Evolutionary conservation across 129 eudicot genomes (phyloP).

Genomic region (Flaveria sonorensis): DNA sequence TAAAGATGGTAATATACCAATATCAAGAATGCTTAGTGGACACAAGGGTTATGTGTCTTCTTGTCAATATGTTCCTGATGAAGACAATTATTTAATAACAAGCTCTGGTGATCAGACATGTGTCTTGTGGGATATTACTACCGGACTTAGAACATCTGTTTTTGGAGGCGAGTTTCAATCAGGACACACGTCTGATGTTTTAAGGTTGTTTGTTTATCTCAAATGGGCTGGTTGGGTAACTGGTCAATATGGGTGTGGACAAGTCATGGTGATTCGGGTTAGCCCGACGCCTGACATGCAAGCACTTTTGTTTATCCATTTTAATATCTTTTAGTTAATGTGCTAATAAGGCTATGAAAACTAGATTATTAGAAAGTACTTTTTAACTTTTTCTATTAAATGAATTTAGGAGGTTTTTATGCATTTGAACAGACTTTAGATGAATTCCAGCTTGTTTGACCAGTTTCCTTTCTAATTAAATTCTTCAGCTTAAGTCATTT

Average conservation of each 20-base stretch:
- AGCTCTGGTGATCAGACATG: slow-evolving; percentile 97
- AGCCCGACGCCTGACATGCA: not conserved
- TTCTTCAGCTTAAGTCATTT: not conserved
- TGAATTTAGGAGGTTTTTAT: not conserved
- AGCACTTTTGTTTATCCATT: not conserved
- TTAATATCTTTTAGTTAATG: not conserved
- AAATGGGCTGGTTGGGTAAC: not conserved
- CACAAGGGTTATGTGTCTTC: slow-evolving; percentile 94
- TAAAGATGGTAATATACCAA: slow-evolving; percentile 83
- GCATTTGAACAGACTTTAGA: not conserved
- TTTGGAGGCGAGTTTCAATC: slow-evolving; percentile 97
- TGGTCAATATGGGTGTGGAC: not conserved
- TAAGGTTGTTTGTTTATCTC: slow-evolving; percentile 49
- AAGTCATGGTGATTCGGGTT: too few relatives aligned
- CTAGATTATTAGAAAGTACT: not conserved
- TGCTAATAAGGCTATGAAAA: not conserved
- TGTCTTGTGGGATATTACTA: slow-evolving; percentile 86
- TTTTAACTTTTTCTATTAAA: not conserved
- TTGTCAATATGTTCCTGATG: slow-evolving; percentile 94
- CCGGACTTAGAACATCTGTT: slow-evolving; percentile 80
- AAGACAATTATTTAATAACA: slow-evolving; percentile 77
- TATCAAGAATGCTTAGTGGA: slow-evolving; percentile 76
- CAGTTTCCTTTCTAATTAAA: not conserved
- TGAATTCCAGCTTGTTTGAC: not conserved
- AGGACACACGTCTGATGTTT: slow-evolving; percentile 88